Conservation (phyloP, 805 yeast species). For the Yueomyces sp. region DNA sequence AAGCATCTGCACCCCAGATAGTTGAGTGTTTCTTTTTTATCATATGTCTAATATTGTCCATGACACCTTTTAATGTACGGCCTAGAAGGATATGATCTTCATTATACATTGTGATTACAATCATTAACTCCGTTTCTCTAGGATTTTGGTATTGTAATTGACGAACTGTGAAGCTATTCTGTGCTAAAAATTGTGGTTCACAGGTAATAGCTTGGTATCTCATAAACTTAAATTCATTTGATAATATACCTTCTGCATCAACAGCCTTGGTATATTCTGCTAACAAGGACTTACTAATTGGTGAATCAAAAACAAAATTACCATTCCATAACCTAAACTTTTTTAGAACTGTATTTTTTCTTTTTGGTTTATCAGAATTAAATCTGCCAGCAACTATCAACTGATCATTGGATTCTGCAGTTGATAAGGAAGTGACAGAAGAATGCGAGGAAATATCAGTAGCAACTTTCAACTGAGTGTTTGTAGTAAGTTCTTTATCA, state of each 20-base stretch:
- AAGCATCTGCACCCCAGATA: slow-evolving; percentile 89
- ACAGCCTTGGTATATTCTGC: slow-evolving; percentile 33
- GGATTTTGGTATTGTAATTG: slow-evolving; percentile 69
- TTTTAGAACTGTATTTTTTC: slow-evolving; percentile 6
- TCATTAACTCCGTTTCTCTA: slow-evolving; percentile 71
- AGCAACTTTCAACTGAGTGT: slow-evolving; percentile 4
- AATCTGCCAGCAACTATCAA: neutral
- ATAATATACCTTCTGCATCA: slow-evolving; percentile 32
- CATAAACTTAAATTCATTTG: slow-evolving; percentile 63
- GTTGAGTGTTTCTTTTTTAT: slow-evolving; percentile 49
- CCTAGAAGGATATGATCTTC: slow-evolving; percentile 77
- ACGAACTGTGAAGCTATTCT: slow-evolving; percentile 61
- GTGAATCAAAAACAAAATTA: slow-evolving; percentile 77
- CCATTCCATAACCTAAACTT: slow-evolving; percentile 37
- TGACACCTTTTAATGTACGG: slow-evolving; percentile 78
- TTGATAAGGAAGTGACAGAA: slow-evolving; percentile 5
- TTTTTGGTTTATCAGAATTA: slow-evolving; percentile 1
- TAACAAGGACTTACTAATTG: slow-evolving; percentile 60
- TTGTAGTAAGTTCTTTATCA: slow-evolving; percentile 9
- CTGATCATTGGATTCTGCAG: slow-evolving; percentile 4
- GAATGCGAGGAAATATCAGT: slow-evolving; percentile 5
- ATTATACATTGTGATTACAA: slow-evolving; percentile 81
- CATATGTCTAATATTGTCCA: slow-evolving; percentile 72
- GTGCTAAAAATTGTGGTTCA: slow-evolving; percentile 61
- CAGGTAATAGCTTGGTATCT: slow-evolving; percentile 91